Evolutionary conservation across 2,329 filamentous ascomycete genomes (phyloP).

Genomic region (Xylaria polymorpha): DNA sequence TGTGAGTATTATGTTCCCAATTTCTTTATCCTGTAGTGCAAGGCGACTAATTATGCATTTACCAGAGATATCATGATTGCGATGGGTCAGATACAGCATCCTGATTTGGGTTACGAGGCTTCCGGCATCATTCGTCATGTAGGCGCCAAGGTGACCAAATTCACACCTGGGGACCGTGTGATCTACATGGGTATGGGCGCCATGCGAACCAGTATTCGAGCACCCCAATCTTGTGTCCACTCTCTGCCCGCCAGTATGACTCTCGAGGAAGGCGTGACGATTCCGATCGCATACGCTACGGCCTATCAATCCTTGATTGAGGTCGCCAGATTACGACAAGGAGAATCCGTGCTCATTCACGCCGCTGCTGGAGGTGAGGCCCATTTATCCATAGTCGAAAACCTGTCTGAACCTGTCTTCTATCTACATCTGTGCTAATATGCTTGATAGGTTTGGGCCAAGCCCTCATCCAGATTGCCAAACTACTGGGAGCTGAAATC

Average conservation of each 20-base stretch:
- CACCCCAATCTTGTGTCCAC: not conserved
- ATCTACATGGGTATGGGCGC: constrained; percentile 23
- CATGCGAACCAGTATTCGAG: constrained; percentile 5
- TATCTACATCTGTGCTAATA: not conserved
- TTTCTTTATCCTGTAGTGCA: not conserved
- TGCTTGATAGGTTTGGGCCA: constrained; percentile 17
- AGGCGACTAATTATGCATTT: not conserved
- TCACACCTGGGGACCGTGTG: constrained; percentile 20
- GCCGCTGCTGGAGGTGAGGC: constrained; percentile 20
- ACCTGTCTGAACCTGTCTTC: not conserved
- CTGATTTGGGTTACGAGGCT: constrained; percentile 21
- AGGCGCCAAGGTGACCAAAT: constrained; percentile 22
- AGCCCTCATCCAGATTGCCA: constrained; percentile 23
- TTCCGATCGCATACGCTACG: constrained; percentile 24
- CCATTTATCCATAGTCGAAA: not conserved
- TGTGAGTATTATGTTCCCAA: constrained; percentile 11
- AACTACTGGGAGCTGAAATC: constrained; percentile 13
- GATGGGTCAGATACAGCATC: constrained; percentile 25
- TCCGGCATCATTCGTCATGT: constrained; percentile 19
- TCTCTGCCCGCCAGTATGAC: constrained; percentile 16
- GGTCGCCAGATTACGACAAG: constrained; percentile 14
- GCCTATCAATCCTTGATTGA: constrained; percentile 28
- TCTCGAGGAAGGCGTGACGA: constrained; percentile 19
- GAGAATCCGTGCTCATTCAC: constrained; percentile 23
- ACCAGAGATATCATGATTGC: constrained; percentile 26